Evolutionary conservation across 371 early-diverging fungal species (phyloP), one percentile per base, ranked within the genome.

Genomic region (Rhizopus stolonifer): DNA sequence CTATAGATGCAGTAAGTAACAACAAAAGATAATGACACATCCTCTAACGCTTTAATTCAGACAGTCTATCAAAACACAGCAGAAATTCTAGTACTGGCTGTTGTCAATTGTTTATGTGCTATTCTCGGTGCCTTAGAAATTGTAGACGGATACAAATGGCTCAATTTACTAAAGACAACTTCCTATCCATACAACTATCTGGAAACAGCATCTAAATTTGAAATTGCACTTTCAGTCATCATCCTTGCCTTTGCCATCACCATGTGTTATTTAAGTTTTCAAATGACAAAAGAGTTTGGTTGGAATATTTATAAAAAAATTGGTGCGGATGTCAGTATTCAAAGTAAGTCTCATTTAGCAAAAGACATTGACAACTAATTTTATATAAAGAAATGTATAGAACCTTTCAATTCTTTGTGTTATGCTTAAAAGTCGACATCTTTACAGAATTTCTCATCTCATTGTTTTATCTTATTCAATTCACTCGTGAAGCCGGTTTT

Each of bases 371-470:
- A 24, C 5, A 29, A 24, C 14, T 13, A 21, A 17, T 47, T 22
- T n/a, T 32, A 8, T 55, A 18, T 25, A 36, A 51, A 75, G 75
- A 48, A 42, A 77, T 77, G 77, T 77, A 77, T 46, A 64, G 74
- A 4, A 62, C 52, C 7, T 74, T 74, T 34, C 78, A 77, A 52
- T 74, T 77, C 52, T 77, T 77, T 59, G 74, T 77, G 11, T 49
- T 77, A 42, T 50, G 66, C 2, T 58, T 77, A 22, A 77, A 77
- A 48, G 64, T 77, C 24, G 72, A 77, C 38, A 53, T 77, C 15
- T 77, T 74, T 48, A 67, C 69, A 0, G 67, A 64, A 38, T 77
- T 77, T 23, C 51, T 74, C 22, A 69, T 77, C 19, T 74, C 74
- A n/a, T 15, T 74, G 0, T 77, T 77, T 40, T 77, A 77, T 52